Conservation (phyloP, 2,329 filamentous ascomycete species). For the Aspergillus sergii region DNA sequence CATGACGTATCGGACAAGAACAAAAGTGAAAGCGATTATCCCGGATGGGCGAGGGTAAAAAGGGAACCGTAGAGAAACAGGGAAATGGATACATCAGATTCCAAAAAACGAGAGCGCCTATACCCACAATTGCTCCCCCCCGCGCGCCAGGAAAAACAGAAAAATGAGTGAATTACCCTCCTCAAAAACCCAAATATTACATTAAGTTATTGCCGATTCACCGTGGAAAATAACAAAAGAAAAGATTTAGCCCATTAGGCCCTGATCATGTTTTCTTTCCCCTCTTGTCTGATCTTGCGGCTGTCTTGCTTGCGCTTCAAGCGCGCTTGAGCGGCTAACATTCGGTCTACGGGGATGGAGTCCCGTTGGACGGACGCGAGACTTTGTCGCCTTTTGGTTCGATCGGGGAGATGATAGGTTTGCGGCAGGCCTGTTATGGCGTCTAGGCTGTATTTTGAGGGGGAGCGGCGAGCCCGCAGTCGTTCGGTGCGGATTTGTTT, state of each 20-base stretch:
- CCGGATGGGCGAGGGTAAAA: not conserved
- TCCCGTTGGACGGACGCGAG: constrained; percentile 27
- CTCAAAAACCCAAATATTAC: not conserved
- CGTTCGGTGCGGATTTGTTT: constrained; percentile 24
- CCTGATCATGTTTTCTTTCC: constrained; percentile 35
- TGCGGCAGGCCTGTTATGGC: constrained; percentile 26
- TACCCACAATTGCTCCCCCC: not conserved
- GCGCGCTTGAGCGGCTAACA: constrained; percentile 38
- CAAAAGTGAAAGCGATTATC: not conserved
- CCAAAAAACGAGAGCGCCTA: constrained; percentile 2
- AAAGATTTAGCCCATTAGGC: constrained; percentile 8
- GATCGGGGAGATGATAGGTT: constrained; percentile 22
- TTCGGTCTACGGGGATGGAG: constrained; percentile 34
- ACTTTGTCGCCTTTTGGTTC: constrained; percentile 24
- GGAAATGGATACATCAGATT: not conserved
- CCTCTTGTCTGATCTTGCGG: constrained; percentile 29
- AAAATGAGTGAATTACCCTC: not conserved
- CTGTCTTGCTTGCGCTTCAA: constrained; percentile 33
- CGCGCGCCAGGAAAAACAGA: not conserved
- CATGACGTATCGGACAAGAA: not conserved
- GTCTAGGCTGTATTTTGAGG: constrained; percentile 34
- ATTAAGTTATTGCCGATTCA: not conserved
- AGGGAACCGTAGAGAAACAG: not conserved
- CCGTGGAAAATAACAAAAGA: not conserved
- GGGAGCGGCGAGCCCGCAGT: constrained; percentile 25